A percentile compares a stretch with the other conserved stretches of the same genome.
These are phyloP conservation scores for Gossypium sturtianum DNA, from an alignment of 345 rosid genomes.

Conservation along the genomic window DNA sequence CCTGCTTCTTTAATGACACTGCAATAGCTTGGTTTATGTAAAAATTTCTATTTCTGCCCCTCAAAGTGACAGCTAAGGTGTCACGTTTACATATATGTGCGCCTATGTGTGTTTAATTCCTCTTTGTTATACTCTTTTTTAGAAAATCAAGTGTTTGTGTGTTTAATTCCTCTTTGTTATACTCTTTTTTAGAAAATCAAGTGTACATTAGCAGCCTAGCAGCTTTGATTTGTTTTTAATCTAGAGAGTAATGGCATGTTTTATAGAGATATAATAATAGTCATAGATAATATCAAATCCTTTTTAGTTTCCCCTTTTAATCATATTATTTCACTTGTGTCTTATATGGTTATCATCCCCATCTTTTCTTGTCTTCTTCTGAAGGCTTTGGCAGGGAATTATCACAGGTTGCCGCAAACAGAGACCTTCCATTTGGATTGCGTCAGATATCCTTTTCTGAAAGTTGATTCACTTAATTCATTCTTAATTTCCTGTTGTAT, in stretches of 20 bases:
- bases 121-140: background rate
- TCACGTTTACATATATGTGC: background rate
- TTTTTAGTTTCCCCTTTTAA: background rate
- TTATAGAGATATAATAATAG: background rate
- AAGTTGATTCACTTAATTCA: background rate
- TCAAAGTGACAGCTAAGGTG: background rate
- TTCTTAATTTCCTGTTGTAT: background rate
- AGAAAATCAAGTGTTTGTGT: background rate
- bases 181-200: background rate
- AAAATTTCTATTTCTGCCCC: background rate
- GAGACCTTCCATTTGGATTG: conserved; percentile 65
- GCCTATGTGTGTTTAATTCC: background rate
- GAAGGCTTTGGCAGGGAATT: conserved; percentile 84
- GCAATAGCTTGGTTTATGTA: background rate
- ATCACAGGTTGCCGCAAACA: conserved; percentile 69
- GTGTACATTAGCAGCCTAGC: background rate
- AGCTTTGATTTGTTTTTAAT: background rate
- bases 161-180: background rate
- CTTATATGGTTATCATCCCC: background rate
- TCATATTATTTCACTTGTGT: background rate
- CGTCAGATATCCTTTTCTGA: conserved; percentile 82
- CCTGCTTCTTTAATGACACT: background rate
- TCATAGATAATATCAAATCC: background rate
- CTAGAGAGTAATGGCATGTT: background rate
- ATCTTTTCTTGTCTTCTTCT: conserved; percentile 6